These are phyloP conservation scores for Leccinum aurantiacum DNA, from an alignment of 768 basidiomycete genomes.

Conservation along the genomic window DNA sequence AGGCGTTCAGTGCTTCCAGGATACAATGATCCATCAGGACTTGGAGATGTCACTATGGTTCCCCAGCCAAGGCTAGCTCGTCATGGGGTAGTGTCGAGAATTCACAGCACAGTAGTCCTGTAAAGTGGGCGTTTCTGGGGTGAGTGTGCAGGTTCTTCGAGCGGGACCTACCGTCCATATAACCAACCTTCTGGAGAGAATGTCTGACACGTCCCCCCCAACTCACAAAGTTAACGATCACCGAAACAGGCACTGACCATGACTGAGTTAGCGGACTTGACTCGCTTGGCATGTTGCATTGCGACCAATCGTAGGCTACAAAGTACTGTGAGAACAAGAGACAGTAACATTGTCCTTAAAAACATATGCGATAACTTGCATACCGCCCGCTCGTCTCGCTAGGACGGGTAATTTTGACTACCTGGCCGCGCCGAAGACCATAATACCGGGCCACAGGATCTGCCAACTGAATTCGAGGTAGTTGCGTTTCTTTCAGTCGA, in stretches of 20 bases:
- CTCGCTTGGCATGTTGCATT: conserved; percentile 5
- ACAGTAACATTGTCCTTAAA: conserved; percentile 40
- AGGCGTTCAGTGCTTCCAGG: not conserved
- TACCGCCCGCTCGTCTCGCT: conserved; percentile 96
- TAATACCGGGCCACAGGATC: conserved; percentile 99
- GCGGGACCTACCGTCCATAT: not conserved
- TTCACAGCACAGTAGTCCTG: not conserved
- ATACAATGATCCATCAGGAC: not conserved
- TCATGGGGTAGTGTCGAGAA: not conserved
- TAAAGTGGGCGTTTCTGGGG: not conserved
- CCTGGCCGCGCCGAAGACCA: conserved; percentile 91
- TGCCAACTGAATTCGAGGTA: conserved; percentile 93
- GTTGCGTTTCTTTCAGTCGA: conserved; percentile 95
- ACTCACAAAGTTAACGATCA: not conserved
- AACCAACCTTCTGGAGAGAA: not conserved
- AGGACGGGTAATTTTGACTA: conserved; percentile 96
- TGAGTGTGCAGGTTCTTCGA: no score
- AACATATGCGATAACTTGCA: conserved; percentile 90
- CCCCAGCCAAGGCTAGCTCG: not conserved
- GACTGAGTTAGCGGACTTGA: conserved; percentile 1
- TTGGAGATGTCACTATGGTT: not conserved
- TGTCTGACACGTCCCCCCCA: no score
- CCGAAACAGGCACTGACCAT: conserved; percentile 4
- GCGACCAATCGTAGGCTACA: conserved; percentile 11
- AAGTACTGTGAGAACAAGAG: conserved; percentile 4